Percentiles rank a stretch among this genome's conserved stretches.
Evolutionary conservation across 2,329 filamentous ascomycete species (phyloP).

Genomic region (Exophiala viscosa): DNA sequence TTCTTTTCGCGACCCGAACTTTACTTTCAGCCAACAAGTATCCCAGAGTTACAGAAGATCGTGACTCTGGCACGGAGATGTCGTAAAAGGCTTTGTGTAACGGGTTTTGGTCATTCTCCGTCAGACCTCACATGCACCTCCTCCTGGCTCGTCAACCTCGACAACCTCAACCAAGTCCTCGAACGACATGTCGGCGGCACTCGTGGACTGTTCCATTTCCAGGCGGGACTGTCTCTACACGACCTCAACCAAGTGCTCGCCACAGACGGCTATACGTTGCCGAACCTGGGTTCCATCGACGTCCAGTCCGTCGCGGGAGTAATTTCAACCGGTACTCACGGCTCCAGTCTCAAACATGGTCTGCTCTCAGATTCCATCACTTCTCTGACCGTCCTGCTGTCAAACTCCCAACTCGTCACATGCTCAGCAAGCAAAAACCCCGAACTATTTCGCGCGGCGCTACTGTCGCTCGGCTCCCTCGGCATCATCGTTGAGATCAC

Average conservation of each 20-base stretch:
- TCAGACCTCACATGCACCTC: slow-evolving; percentile 89
- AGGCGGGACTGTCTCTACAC: slow-evolving; percentile 83
- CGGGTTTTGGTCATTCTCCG: slow-evolving; percentile 90
- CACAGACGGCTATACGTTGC: slow-evolving; percentile 73
- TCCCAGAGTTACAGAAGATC: slow-evolving; percentile 78
- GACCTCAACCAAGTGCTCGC: slow-evolving; percentile 71
- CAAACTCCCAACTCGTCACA: slow-evolving; percentile 68
- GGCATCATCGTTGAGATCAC: slow-evolving; percentile 90
- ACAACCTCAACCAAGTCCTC: slow-evolving; percentile 71
- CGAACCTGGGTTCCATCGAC: slow-evolving; percentile 91
- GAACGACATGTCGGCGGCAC: slow-evolving; percentile 57
- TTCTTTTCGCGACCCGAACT: slow-evolving; percentile 87
- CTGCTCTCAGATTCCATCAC: slow-evolving; percentile 75
- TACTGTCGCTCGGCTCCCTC: slow-evolving; percentile 82
- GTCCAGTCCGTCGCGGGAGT: slow-evolving; percentile 89
- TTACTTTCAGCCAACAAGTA: slow-evolving; percentile 77
- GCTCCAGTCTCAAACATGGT: slow-evolving; percentile 78
- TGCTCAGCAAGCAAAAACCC: slow-evolving; percentile 66
- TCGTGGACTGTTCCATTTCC: slow-evolving; percentile 66
- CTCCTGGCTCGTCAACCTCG: slow-evolving; percentile 91
- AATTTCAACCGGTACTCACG: slow-evolving; percentile 90
- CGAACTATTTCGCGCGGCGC: slow-evolving; percentile 81
- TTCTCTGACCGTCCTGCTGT: slow-evolving; percentile 73
- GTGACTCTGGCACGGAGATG: slow-evolving; percentile 76
- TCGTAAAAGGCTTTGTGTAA: slow-evolving; percentile 74